A percentile compares a stretch with the other conserved stretches of the same genome.
These are phyloP conservation scores for Penicillium sp. DNA, from an alignment of 2,329 filamentous ascomycete genomes.

Conservation along the genomic window DNA sequence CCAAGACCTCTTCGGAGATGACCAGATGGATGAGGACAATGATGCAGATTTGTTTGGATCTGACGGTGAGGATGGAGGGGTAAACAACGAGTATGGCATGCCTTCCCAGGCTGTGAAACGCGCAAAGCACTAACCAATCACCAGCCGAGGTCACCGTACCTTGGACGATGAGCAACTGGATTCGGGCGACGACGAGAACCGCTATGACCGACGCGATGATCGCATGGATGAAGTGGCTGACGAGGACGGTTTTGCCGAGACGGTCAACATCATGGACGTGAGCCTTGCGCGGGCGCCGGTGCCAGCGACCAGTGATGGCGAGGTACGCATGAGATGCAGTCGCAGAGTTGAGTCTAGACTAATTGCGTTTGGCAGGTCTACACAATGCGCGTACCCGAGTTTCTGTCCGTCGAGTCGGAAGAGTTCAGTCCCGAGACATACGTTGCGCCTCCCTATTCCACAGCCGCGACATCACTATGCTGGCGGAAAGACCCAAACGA, in stretches of 20 bases:
- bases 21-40: conserved; percentile 33
- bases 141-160: conserved; percentile 39
- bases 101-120: not conserved
- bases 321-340: conserved; percentile 26
- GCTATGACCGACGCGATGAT: conserved; percentile 50
- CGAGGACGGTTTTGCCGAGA: conserved; percentile 42
- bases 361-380: conserved; percentile 46
- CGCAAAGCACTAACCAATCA: conserved; percentile 12
- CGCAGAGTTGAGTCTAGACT: not conserved
- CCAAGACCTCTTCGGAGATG: conserved; percentile 4
- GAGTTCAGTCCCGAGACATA: conserved; percentile 58
- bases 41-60: conserved; percentile 46
- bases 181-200: conserved; percentile 57
- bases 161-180: conserved; percentile 60
- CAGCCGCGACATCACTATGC: conserved; percentile 59
- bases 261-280: conserved; percentile 51
- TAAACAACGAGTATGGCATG: conserved; percentile 32
- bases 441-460: conserved; percentile 57
- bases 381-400: conserved; percentile 59
- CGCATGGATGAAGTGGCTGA: conserved; percentile 43
- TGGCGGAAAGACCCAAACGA: conserved; percentile 62
- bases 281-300: conserved; percentile 54
- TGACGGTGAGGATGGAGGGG: conserved; percentile 39
- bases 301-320: conserved; percentile 47
- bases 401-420: conserved; percentile 57